Evolutionary conservation across 176 grass and related monocot species (phyloP), one percentile per base, ranked within the genome.

Genomic region (Triticum urartu): DNA sequence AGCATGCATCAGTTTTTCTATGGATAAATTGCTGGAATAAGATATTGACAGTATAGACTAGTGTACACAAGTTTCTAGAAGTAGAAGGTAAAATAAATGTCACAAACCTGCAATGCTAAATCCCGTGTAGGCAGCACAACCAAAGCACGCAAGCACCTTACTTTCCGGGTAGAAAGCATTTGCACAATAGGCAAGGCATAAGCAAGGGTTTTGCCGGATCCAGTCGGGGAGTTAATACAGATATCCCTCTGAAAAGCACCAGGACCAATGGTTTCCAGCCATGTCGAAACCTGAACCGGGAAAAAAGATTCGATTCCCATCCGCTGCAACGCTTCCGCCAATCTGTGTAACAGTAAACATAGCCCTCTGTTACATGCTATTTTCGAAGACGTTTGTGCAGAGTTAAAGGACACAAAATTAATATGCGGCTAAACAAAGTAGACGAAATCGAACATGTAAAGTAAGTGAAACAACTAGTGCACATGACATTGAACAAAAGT

Each of bases 201-300:
- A 28, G 96, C 91, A 81, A 98, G 90, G 39, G 96, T 98, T 64
- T 98, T 98, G 39, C 96, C 93, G 32, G 93, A 95, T 68, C 96
- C 96, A 76, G 96, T 98, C 9, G 96, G 96, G 66, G 96, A 98
- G 39, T 98, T 98, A 6, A 95, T 89, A 91, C 96, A 95, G 69
- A 98, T 92, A 79, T 98, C 96, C 66, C 93, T 93, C 81, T 98
- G 90, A 80, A 98, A 98, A 83, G 91, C 90, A 42, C 96, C 92
- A 14, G 96, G 92, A 12, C 96, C 92, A 72, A 98, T 75, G 50
- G 92, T 94, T 82, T 98, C 93, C 13, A 93, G 47, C 93, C 92
- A 98, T 38, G 94, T 87, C 42, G 93, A 92, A 81, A 91, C 78
- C 83, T 98, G 96, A 15, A 94, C 96, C 0, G 93, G 88, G 66